Percentiles rank a stretch among this genome's conserved stretches.
phyloP scores from a whole-genome alignment of 345 rosid species.

The Moringa oleifera region DNA sequence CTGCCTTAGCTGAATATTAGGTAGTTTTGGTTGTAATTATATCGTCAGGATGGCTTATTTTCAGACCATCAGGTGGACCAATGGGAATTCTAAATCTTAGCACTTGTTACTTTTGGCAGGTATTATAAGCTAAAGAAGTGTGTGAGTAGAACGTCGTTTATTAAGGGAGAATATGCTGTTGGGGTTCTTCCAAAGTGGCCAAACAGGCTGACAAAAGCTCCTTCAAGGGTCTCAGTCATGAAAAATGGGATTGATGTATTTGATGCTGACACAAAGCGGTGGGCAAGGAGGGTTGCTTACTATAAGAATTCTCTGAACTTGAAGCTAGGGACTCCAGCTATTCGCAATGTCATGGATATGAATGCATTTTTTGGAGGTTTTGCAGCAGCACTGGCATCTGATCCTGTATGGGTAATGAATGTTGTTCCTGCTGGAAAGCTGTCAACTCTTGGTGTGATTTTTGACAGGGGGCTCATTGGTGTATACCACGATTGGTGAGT shows the following conservation, averaged over 20 bases:
- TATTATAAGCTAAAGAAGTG: slow-evolving; percentile 73
- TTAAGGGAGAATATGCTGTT: slow-evolving; percentile 57
- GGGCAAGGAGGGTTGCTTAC: slow-evolving; percentile 85
- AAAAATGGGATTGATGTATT: slow-evolving; percentile 78
- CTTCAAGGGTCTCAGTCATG: slow-evolving; percentile 57
- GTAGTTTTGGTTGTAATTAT: neutral
- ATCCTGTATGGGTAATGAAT: slow-evolving; percentile 96
- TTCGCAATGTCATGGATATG: slow-evolving; percentile 93
- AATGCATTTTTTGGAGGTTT: slow-evolving; percentile 92
- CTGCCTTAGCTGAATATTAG: slow-evolving; percentile 6
- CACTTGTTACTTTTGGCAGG: slow-evolving; percentile 40
- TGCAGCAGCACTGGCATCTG: slow-evolving; percentile 76
- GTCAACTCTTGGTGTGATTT: slow-evolving; percentile 66
- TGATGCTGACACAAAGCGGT: slow-evolving; percentile 80
- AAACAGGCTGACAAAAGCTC: slow-evolving; percentile 61
- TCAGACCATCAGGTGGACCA: neutral
- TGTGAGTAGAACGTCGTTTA: slow-evolving; percentile 51
- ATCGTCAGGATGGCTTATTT: neutral
- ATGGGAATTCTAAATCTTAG: slow-evolving; percentile 3
- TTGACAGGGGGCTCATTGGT: slow-evolving; percentile 89
- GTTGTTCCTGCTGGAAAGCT: slow-evolving; percentile 81
- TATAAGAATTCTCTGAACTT: slow-evolving; percentile 59
- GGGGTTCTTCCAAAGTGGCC: slow-evolving; percentile 80
- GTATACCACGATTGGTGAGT: slow-evolving; percentile 82
- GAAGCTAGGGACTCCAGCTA: slow-evolving; percentile 66